phyloP scores from a whole-genome alignment of 169 alveolate species.

The Cryptosporidium baileyi region DNA sequence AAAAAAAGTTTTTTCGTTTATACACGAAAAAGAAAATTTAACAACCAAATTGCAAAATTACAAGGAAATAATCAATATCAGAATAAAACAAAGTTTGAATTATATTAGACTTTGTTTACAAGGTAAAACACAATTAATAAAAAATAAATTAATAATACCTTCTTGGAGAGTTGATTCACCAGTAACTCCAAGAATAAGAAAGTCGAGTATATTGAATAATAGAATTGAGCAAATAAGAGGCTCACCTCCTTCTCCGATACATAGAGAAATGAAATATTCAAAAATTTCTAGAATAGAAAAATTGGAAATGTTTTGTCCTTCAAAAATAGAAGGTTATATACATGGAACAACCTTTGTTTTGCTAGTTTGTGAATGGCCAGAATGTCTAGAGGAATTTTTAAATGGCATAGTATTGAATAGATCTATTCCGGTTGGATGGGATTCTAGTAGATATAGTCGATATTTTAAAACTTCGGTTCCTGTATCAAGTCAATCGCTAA shows the following conservation, averaged over 20 bases:
- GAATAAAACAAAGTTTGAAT: slow-evolving; percentile 36
- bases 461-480: slow-evolving; percentile 24
- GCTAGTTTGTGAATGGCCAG: slow-evolving; percentile 69
- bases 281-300: slow-evolving; percentile 29
- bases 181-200: slow-evolving; percentile 43
- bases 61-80: slow-evolving; percentile 6
- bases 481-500: slow-evolving; percentile 33
- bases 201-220: neutral
- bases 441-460: slow-evolving; percentile 12
- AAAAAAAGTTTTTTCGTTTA: slow-evolving; percentile 30
- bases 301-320: slow-evolving; percentile 44
- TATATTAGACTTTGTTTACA: slow-evolving; percentile 50
- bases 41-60: neutral
- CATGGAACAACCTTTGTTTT: slow-evolving; percentile 64
- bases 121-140: slow-evolving; percentile 22
- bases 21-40: slow-evolving; percentile 31
- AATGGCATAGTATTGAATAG: slow-evolving; percentile 46
- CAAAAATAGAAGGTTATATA: slow-evolving; percentile 64
- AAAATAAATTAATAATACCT: slow-evolving; percentile 35
- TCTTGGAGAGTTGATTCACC: slow-evolving; percentile 65
- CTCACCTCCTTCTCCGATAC: slow-evolving; percentile 54
- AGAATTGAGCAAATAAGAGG: slow-evolving; percentile 7
- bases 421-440: slow-evolving; percentile 68
- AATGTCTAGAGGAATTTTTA: slow-evolving; percentile 42
- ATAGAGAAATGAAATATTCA: slow-evolving; percentile 20